phyloP scores from a whole-genome alignment of 2,329 filamentous ascomycete species.

The Colletotrichum chrysophilum region DNA sequence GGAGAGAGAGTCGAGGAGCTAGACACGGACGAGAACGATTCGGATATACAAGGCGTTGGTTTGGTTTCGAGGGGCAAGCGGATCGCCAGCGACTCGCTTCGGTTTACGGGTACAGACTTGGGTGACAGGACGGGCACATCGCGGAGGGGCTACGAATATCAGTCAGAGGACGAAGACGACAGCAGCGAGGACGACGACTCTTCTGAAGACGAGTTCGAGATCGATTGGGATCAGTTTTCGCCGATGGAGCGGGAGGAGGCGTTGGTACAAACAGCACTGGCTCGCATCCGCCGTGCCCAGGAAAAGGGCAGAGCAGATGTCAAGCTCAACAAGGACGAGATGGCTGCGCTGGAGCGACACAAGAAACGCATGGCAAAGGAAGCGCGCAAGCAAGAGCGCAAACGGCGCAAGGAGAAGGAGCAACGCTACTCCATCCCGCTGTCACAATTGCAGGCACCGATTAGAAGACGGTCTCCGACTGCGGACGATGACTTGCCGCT shows the following conservation, averaged over 20 bases:
- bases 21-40: slow-evolving; percentile 62
- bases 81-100: slow-evolving; percentile 65
- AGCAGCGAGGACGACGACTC: slow-evolving; percentile 29
- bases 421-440: slow-evolving; percentile 59
- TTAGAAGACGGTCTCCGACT: slow-evolving; percentile 39
- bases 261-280: slow-evolving; percentile 78
- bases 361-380: slow-evolving; percentile 63
- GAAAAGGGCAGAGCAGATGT: slow-evolving; percentile 80
- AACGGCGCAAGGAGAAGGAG: slow-evolving; percentile 45
- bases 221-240: slow-evolving; percentile 56
- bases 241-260: slow-evolving; percentile 73
- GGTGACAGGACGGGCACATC: slow-evolving; percentile 43
- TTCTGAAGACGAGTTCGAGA: slow-evolving; percentile 44
- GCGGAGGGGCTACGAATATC: slow-evolving; percentile 42
- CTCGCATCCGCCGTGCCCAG: slow-evolving; percentile 80
- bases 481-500: slow-evolving; percentile 41
- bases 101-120: slow-evolving; percentile 66
- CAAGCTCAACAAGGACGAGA: slow-evolving; percentile 78
- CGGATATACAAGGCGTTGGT: slow-evolving; percentile 60
- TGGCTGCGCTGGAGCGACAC: slow-evolving; percentile 78
- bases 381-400: slow-evolving; percentile 41
- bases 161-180: slow-evolving; percentile 43
- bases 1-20: slow-evolving; percentile 66
- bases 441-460: slow-evolving; percentile 51
- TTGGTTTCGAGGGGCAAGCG: slow-evolving; percentile 51